Percentiles rank a stretch among this genome's conserved stretches.
Evolutionary conservation across 2,329 filamentous ascomycete species (phyloP).

Genomic region (Simplicillium aogashimaense): DNA sequence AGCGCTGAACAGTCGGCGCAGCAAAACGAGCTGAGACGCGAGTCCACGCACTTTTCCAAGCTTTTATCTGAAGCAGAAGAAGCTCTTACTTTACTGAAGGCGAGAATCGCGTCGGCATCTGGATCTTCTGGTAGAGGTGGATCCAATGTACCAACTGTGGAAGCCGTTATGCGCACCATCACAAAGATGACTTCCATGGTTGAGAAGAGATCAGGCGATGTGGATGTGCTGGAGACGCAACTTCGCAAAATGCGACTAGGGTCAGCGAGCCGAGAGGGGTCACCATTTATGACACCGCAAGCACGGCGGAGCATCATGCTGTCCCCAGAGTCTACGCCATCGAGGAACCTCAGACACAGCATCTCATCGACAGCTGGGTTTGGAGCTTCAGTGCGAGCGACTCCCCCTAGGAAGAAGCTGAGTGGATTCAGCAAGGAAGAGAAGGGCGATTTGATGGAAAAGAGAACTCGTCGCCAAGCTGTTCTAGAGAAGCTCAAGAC

Average conservation of each 20-base stretch:
- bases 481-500: slow-evolving; percentile 41
- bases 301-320: slow-evolving; percentile 25
- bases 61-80: slow-evolving; percentile 73
- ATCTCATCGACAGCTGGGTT: slow-evolving; percentile 28
- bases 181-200: slow-evolving; percentile 86
- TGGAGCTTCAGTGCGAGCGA: slow-evolving; percentile 24
- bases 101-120: slow-evolving; percentile 57
- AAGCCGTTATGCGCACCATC: slow-evolving; percentile 86
- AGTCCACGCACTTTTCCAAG: slow-evolving; percentile 65
- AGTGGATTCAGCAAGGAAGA: slow-evolving; percentile 51
- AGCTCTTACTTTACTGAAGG: slow-evolving; percentile 66
- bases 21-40: slow-evolving; percentile 71
- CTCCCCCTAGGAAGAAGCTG: slow-evolving; percentile 50
- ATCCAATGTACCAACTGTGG: slow-evolving; percentile 66
- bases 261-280: slow-evolving; percentile 32
- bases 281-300: slow-evolving; percentile 28
- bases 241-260: slow-evolving; percentile 61
- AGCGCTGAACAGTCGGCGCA: slow-evolving; percentile 74
- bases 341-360: slow-evolving; percentile 30
- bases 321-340: slow-evolving; percentile 32
- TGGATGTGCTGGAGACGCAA: slow-evolving; percentile 82
- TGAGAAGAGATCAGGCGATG: slow-evolving; percentile 81
- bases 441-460: slow-evolving; percentile 44
- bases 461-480: slow-evolving; percentile 40
- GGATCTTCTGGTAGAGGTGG: slow-evolving; percentile 34